Evolutionary conservation across 208 protist species (phyloP).

Genomic region (Acanthamoeba castellanii): DNA sequence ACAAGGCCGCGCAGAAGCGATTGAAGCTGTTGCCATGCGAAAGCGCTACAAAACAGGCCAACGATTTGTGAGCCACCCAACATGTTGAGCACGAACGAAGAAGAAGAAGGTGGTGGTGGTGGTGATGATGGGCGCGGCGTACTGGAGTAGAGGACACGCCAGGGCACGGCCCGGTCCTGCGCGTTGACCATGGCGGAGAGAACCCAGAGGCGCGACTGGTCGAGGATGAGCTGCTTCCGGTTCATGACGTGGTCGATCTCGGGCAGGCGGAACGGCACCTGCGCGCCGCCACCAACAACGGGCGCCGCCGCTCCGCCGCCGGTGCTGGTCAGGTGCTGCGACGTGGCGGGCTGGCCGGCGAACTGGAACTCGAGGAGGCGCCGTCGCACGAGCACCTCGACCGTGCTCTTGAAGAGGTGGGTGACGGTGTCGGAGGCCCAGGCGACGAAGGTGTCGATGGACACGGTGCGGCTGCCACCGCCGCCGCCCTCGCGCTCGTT

Average conservation of each 20-base stretch:
- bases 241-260: conserved; percentile 20
- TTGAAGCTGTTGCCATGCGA: conserved; percentile 74
- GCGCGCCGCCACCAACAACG: background rate
- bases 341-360: background rate
- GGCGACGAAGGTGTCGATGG: conserved; percentile 41
- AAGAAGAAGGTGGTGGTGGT: background rate
- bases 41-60: background rate
- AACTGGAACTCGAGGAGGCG: conserved; percentile 34
- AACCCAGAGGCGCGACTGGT: conserved; percentile 52
- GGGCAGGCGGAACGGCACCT: conserved; percentile 9
- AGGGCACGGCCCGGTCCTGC: background rate
- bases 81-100: background rate
- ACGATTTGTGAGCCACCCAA: background rate
- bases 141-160: conserved; percentile 74
- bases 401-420: conserved; percentile 70
- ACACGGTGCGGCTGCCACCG: background rate
- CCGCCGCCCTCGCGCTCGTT: conserved; percentile 13
- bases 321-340: background rate
- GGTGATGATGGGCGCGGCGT: background rate
- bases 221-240: conserved; percentile 50
- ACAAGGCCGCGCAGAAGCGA: conserved; percentile 42
- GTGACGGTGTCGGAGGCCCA: conserved; percentile 63
- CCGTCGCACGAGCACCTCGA: conserved; percentile 33
- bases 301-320: background rate
- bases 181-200: conserved; percentile 9